These are phyloP conservation scores for Coleophoma cylindrospora DNA, from an alignment of 2,329 filamentous ascomycete species.

Conservation along the genomic window DNA sequence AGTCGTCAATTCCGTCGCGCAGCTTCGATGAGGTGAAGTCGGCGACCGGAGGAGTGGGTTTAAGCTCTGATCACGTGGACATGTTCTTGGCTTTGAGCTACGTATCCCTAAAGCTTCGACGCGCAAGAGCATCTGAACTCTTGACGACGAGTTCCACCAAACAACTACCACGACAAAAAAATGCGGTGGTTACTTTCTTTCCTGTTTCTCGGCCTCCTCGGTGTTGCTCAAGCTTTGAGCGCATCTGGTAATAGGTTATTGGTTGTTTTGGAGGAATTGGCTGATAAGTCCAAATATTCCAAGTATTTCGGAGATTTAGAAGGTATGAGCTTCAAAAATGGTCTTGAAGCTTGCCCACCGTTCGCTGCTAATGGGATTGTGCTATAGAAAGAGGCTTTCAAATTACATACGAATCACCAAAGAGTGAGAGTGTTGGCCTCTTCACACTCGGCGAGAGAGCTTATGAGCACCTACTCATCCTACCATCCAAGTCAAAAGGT, in stretches of 20 bases:
- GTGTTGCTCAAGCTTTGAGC: constrained; percentile 71
- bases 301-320: constrained; percentile 72
- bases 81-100: constrained; percentile 26
- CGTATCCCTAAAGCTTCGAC: constrained; percentile 28
- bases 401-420: constrained; percentile 77
- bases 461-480: constrained; percentile 86
- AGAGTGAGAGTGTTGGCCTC: constrained; percentile 69
- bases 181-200: constrained; percentile 76
- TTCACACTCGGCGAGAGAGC: constrained; percentile 82
- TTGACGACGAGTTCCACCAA: constrained; percentile 5
- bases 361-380: constrained; percentile 5
- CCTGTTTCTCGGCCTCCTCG: constrained; percentile 60
- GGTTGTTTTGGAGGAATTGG: constrained; percentile 77
- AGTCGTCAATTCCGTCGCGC: constrained; percentile 3
- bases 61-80: constrained; percentile 2
- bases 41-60: neutral
- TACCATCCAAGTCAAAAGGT: constrained; percentile 91
- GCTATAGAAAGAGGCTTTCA: constrained; percentile 72
- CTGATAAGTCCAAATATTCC: constrained; percentile 77
- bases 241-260: constrained; percentile 74
- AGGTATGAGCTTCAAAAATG: constrained; percentile 40
- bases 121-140: constrained; percentile 9
- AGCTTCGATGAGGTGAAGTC: constrained; percentile 2
- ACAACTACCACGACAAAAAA: constrained; percentile 28
- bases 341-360: neutral